Base-by-base conservation (phyloP, 768 basidiomycete species). In the Pholiota microspora region DNA sequence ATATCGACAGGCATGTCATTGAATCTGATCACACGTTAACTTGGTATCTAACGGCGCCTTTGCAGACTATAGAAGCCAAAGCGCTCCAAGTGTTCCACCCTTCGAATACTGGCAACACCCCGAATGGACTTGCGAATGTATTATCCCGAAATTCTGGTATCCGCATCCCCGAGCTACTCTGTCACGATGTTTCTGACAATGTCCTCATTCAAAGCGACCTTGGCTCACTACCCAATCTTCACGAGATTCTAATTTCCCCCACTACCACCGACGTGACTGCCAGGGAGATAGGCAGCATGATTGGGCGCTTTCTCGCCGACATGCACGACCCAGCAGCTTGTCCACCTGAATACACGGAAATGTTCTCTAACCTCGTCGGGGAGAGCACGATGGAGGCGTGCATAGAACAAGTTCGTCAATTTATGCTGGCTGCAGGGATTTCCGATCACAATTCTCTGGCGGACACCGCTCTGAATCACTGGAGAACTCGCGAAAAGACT, bases 121-220 rank as follows among this genome's bases (percentile, higher is more conserved):
- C 13, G 10, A 27, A 23, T 12, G 32, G 13, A 27, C 50, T 51
- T 18, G 27, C 15, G 12, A 24, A 32, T 6, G 12, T 52, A 24
- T 45, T 59, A 13, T 4, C 31, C 18, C 35, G 29, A 38, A 48
- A 51, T 48, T 35, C 53, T 34, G 36, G 45, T 34, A 42, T 59
- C 7, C 53, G 28, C n/a, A 48, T 59, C 32, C 53, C 57, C 15
- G 23, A 38, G 31, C n/a, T 58, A 7, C 21, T 58, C n/a, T 27
- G 7, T 45, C 40, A 58, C 27, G 57, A 58, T 36, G 16, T 32
- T 8, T 32, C 45, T 25, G 25, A 42, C 34, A 45, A 45, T 12
- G n/a, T 58, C n/a, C 38, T 58, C 34, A 45, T 58, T 23, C 57
- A 54, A 49, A 50, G 38, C 34, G 56, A 58, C 10, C 46, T 54